Evolutionary conservation across 257 asterid species (phyloP).

Genomic region (Fraxinus excelsior): DNA sequence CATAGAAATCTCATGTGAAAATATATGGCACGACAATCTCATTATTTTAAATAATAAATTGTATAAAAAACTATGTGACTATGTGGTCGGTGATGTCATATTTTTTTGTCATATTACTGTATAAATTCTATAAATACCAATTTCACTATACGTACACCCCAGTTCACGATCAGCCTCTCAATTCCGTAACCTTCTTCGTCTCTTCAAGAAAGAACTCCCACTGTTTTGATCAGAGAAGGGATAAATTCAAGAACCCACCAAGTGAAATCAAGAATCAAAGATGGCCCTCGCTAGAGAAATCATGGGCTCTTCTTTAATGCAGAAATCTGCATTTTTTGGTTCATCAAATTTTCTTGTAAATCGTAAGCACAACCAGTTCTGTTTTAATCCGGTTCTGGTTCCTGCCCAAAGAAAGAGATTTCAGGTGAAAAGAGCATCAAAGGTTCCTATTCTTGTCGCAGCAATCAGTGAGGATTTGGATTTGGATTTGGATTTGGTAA

Average conservation of each 20-base stretch:
- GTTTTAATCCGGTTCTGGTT: conserved; percentile 11
- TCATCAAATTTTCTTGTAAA: conserved; percentile 28
- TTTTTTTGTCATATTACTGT: not conserved
- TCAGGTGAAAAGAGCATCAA: conserved; percentile 21
- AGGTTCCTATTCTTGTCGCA: conserved; percentile 45
- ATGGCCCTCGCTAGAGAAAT: conserved; percentile 78
- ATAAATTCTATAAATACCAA: conserved; percentile 2
- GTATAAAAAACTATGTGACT: not conserved
- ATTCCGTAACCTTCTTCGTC: conserved; percentile 3
- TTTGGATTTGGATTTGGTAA: conserved; percentile 65
- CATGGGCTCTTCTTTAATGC: conserved; percentile 56
- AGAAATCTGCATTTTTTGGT: conserved; percentile 42
- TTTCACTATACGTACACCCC: not conserved
- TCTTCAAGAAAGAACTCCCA: not conserved
- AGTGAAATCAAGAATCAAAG: not conserved
- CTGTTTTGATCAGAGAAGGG: not conserved
- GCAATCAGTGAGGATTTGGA: conserved; percentile 80
- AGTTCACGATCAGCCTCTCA: conserved; percentile 20
- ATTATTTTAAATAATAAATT: not conserved
- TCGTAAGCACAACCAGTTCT: conserved; percentile 25
- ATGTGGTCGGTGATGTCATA: conserved; percentile 43
- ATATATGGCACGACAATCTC: not conserved
- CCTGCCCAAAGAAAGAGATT: conserved; percentile 41
- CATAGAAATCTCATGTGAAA: conserved; percentile 4
- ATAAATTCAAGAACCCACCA: conserved; percentile 4